Base-by-base conservation (phyloP, 805 yeast genomes). In the Metschnikowia kofuensis region DNA sequence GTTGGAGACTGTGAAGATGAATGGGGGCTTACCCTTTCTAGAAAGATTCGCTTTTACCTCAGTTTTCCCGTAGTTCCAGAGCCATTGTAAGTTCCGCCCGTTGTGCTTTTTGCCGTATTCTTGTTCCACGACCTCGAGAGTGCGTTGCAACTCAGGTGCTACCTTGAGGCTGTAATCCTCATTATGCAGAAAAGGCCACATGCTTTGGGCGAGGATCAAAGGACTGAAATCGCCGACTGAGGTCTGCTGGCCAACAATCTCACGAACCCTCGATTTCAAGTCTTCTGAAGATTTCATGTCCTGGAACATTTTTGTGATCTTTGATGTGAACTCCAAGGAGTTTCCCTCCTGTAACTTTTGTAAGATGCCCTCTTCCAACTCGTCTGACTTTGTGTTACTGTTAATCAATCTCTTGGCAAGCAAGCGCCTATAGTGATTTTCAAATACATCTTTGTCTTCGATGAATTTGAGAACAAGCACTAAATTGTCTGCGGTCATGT, bases 361-460 rank as follows among this genome's bases (percentile, higher is more conserved):
- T 52, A 94, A 89, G 54, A 94, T 83, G 49, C 80, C 70, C 56
- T 89, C 92, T 70, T 94, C 99, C 54, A 83, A 79, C 55, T 86
- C 92, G 49, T 88, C 96, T 34, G 89, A 84, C 40, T 87, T 84
- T 3, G 96, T 86, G 15, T 94, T 82, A 58, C 90, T 87, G 62
- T 87, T 85, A 60, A 94, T 91, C 58, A 94, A 78, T 64, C 99
- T 81, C 64, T 86, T 87, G 10, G 98, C 92, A 58, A 94, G 77
- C 62, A 86, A 75, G 54, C 97, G 82, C 67, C 97, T 83, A 68
- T 94, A 94, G 72, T 88, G 87, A 52, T 85, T 86, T 70, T 94
- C 98, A 69, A 94, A 95, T 38, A 94, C 88, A 72, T 95, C 98
- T 66, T 90, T 91, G 65, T 94, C 98, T 39, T 88, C 90, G 50